phyloP scores from a whole-genome alignment of 2,329 filamentous ascomycete species.

The Dactylonectria macrodidyma region DNA sequence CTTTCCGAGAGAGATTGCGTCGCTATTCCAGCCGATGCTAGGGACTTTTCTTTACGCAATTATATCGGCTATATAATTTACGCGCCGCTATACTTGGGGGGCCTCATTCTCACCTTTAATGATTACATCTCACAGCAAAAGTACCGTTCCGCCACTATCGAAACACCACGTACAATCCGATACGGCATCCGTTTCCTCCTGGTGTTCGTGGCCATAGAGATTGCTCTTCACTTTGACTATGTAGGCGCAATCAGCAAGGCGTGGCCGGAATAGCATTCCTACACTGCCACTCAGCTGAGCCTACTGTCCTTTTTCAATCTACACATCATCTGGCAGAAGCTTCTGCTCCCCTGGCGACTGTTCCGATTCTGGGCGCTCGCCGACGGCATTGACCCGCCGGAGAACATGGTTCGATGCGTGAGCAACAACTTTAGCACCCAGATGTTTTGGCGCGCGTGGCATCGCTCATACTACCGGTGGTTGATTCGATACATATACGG shows the following conservation, averaged over 20 bases:
- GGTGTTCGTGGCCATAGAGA: slow-evolving; percentile 88
- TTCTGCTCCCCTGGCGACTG: slow-evolving; percentile 97
- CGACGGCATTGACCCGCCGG: slow-evolving; percentile 93
- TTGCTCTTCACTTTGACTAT: slow-evolving; percentile 93
- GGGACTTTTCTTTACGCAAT: slow-evolving; percentile 85
- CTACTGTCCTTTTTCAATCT: slow-evolving; percentile 97
- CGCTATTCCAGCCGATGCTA: slow-evolving; percentile 77
- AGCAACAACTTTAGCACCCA: slow-evolving; percentile 93
- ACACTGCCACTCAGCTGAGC: slow-evolving; percentile 88
- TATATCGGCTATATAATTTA: slow-evolving; percentile 93
- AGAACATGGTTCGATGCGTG: slow-evolving; percentile 98
- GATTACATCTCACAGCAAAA: slow-evolving; percentile 93
- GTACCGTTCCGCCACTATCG: slow-evolving; percentile 80
- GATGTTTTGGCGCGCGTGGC: slow-evolving; percentile 97
- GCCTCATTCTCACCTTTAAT: slow-evolving; percentile 97
- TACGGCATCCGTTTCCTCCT: slow-evolving; percentile 89
- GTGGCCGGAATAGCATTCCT: slow-evolving; percentile 83
- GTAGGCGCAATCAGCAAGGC: slow-evolving; percentile 92
- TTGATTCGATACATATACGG: slow-evolving; percentile 94
- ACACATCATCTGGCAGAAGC: slow-evolving; percentile 97
- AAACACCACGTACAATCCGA: slow-evolving; percentile 77
- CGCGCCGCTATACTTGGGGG: slow-evolving; percentile 91
- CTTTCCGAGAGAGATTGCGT: slow-evolving; percentile 93
- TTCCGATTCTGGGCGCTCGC: slow-evolving; percentile 96
- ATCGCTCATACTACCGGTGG: slow-evolving; percentile 96